Evolutionary conservation across 1,139 yeast genomes (phyloP).

Genomic region (Suhomyces panamericanus): DNA sequence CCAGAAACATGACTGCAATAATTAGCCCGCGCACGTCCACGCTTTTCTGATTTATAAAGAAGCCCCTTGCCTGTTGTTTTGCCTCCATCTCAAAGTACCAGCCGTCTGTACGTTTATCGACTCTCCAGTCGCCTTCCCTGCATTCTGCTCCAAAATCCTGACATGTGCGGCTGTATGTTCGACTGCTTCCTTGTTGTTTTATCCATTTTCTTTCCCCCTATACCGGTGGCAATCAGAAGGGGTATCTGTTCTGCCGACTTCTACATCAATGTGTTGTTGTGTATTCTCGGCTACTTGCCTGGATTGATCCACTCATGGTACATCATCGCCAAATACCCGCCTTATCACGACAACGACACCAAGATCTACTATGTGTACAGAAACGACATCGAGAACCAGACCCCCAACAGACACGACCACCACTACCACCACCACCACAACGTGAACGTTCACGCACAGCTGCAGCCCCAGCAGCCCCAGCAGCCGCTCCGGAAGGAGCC

Average conservation of each 20-base stretch:
- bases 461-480: constrained; percentile 12
- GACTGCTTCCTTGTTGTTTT: constrained; percentile 59
- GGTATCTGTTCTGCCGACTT: constrained; percentile 66
- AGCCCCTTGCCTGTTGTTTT: too few relatives aligned
- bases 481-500: constrained; percentile 15
- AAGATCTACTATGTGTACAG: constrained; percentile 36
- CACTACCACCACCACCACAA: constrained; percentile 27
- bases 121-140: background rate
- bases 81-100: background rate
- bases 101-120: background rate
- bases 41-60: too few relatives aligned
- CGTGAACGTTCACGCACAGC: constrained; percentile 11
- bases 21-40: too few relatives aligned
- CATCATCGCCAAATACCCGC: constrained; percentile 52
- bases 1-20: too few relatives aligned
- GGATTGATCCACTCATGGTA: constrained; percentile 71
- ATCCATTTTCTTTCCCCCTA: constrained; percentile 67
- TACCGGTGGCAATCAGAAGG: constrained; percentile 69
- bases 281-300: constrained; percentile 64
- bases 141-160: background rate
- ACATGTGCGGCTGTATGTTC: constrained; percentile 24
- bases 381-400: constrained; percentile 35
- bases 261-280: constrained; percentile 56
- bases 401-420: constrained; percentile 17
- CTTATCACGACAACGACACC: constrained; percentile 21